phyloP scores from a whole-genome alignment of 140 eudicot species.

The Anethum foeniculum region DNA sequence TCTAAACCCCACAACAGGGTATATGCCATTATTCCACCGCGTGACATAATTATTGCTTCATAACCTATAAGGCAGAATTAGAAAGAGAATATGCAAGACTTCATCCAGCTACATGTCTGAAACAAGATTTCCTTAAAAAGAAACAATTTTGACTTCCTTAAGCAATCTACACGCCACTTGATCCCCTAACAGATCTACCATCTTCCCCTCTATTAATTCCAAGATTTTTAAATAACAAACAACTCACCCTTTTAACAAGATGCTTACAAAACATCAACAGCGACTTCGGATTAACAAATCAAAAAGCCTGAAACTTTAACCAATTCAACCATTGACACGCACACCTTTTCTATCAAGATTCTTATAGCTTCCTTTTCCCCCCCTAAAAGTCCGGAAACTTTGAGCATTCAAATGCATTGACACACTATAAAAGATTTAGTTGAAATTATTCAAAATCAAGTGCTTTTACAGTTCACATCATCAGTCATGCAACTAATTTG shows the following conservation, averaged over 20 bases:
- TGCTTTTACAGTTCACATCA: too few species aligned
- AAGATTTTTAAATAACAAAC: background rate
- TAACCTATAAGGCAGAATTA: background rate
- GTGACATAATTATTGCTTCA: background rate
- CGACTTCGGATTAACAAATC: background rate
- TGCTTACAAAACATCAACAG: background rate
- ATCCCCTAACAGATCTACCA: background rate
- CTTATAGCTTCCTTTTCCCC: background rate
- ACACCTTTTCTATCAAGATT: too few species aligned
- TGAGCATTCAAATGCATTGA: background rate
- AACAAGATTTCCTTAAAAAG: background rate
- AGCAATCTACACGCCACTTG: background rate
- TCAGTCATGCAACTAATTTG: background rate
- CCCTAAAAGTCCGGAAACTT: background rate
- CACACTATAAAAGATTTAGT: background rate
- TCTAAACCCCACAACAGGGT: background rate
- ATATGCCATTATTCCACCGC: background rate
- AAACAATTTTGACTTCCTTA: background rate
- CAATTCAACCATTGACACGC: background rate
- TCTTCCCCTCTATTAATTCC: background rate
- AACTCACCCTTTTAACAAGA: background rate
- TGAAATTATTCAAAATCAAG: too few species aligned
- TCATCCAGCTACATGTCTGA: background rate
- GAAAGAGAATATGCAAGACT: background rate
- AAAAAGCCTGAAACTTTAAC: background rate